Evolutionary conservation across 371 early-diverging fungal species (phyloP), one percentile per base, ranked within the genome.

Genomic region (Blakeslea trispora): DNA sequence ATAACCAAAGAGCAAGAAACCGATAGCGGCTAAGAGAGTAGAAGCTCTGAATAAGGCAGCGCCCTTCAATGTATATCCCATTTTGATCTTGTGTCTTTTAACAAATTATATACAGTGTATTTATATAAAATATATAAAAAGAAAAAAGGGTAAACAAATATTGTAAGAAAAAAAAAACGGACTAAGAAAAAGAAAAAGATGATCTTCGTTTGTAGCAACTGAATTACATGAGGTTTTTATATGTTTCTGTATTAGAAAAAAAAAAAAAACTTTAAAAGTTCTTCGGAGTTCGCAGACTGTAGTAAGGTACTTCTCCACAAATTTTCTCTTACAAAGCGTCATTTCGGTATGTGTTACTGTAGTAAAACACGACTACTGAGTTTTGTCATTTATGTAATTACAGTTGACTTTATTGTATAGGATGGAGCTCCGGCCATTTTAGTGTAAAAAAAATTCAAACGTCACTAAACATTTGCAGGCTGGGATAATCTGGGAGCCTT

Each of bases 1-100:
- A 46, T 78, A 78, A 61, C 79, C 79, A 53, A 78, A 78, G 34
- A 78, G 63, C 52, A 78, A 68, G 59, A 78, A 78, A 55, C 75
- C 75, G n/a, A 68, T 52, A 42, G 73, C 79, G 37, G 79, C 79
- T 58, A 78, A 54, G n/a, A 60, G 34, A 15, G 79, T 78, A 10
- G 73, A 63, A 15, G 75, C 73, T 21, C 49, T 59, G 39, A 78
- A 65, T 15, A 78, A 50, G 39, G 73, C 53, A 44, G 68, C 57
- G 44, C 79, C 79, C 64, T 78, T 71, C 21, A 78, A 65, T 42
- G 43, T 37, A 42, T 52, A 53, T 21, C 59, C 45, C 69, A 69
- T 69, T 15, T 40, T 69, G 17, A 37, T 28, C 7, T 7, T 41
- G 15, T 41, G 7, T 45, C 39, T 45, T 57, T 17, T 57, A n/a